A percentile compares a stretch with the other conserved stretches of the same genome.
phyloP scores from a whole-genome alignment of 2,329 filamentous ascomycete genomes.

The Paraphoma chrysanthemicola region DNA sequence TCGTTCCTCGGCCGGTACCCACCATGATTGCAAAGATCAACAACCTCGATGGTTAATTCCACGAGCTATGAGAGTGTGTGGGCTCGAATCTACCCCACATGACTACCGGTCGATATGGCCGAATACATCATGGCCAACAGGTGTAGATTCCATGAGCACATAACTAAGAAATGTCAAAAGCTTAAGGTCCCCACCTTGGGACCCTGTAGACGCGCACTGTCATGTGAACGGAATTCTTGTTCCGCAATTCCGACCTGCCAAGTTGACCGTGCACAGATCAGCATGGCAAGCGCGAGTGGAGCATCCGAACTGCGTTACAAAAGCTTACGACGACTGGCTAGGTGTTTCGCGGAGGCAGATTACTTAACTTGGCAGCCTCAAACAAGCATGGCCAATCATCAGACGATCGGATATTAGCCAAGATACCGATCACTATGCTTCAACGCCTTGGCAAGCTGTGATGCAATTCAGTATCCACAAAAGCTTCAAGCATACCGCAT shows the following conservation, averaged over 20 bases:
- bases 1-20: no score
- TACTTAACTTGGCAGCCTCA: not conserved
- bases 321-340: conserved; percentile 9
- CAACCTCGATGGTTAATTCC: not conserved
- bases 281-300: not conserved
- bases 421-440: not conserved
- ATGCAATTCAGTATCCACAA: not conserved
- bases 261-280: not conserved
- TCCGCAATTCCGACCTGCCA: not conserved
- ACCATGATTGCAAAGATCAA: not conserved
- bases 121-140: not conserved
- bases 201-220: not conserved
- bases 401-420: conserved; percentile 1
- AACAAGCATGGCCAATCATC: not conserved
- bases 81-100: not conserved
- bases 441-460: not conserved
- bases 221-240: not conserved
- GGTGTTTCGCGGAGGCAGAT: not conserved
- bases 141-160: not conserved
- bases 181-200: not conserved
- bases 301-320: not conserved
- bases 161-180: not conserved
- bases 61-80: not conserved
- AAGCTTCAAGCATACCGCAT: not conserved
- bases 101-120: not conserved